Evolutionary conservation across 805 yeast species (phyloP), one percentile per base, ranked within the genome.

Genomic region (Kodamaea lidongshanica): DNA sequence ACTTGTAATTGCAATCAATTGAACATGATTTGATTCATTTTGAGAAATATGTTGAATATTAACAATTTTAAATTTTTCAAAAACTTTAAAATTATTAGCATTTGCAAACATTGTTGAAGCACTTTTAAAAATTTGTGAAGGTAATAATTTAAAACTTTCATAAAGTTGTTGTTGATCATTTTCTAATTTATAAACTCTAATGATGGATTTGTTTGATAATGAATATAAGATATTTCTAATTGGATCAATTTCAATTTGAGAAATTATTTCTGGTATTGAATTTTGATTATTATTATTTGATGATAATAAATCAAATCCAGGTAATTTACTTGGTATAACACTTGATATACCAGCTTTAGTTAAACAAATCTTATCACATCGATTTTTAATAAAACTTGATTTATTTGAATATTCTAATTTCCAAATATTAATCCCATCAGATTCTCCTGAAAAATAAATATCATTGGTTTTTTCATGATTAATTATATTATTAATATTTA

Each of bases 381-480:
- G 82, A 47, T 83, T 79, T 39, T 78, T 75, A 51, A 86, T 86
- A 84, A 95, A 89, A 32, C 84, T 79, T 27, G 86, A 92, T 15
- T 81, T 72, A 41, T 79, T 81, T 5, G 88, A 72, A 51, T 92
- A 92, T 36, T 75, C 78, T 32, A 92, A 62, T 49, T 85, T 89
- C 95, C 96, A 92, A 24, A 92, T 67, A 43, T 88, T 77, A 20
- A 67, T 58, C 2, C 87, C 89, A 41, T 83, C 86, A 12, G 79
- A 75, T 23, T 70, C 70, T n/a, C 95, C 94, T 6, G 83, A 69
- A 53, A 94, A 85, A 50, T 84, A 85, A 4, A 92, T 74, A 34
- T 89, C 87, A 27, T 85, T 81, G 1, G 92, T 77, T 25, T 61
- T 56, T 12, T 74, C 74, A 45, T 74, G 72, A 2, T 72, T 63